Evolutionary conservation across 257 asterid species (phyloP).

Genomic region (Jaltomata sinuosa): DNA sequence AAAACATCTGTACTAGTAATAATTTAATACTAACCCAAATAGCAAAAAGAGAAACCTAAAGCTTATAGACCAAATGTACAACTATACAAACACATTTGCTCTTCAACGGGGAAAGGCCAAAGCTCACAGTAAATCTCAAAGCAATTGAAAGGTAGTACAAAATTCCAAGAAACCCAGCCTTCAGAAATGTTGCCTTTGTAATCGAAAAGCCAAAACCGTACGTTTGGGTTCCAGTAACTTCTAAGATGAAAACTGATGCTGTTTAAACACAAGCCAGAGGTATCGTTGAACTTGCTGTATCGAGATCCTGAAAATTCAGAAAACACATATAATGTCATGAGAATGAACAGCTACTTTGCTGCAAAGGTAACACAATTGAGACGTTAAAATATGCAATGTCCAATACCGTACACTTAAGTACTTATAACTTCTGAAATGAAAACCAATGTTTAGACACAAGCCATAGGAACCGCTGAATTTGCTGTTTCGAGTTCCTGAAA

Average conservation of each 20-base stretch:
- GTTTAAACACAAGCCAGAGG: neutral
- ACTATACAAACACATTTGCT: neutral
- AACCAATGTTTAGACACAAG: neutral
- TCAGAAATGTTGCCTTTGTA: neutral
- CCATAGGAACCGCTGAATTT: slow-evolving; percentile 1
- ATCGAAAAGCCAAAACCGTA: neutral
- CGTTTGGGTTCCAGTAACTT: neutral
- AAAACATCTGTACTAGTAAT: too few species aligned
- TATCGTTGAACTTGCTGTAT: neutral
- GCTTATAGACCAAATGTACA: neutral
- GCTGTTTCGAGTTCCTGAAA: neutral
- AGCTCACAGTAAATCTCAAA: neutral
- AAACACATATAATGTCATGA: neutral
- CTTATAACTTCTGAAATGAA: neutral
- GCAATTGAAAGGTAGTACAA: neutral
- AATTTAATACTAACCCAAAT: neutral
- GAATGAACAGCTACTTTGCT: neutral
- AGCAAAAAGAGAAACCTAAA: neutral
- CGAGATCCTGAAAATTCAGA: neutral
- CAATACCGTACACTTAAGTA: neutral
- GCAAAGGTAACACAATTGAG: neutral
- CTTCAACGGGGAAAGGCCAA: neutral
- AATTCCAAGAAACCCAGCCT: neutral
- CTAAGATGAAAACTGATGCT: neutral
- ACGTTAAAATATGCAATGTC: neutral